phyloP scores from a whole-genome alignment of 2,329 filamentous ascomycete species.

The Exophiala sideris region DNA sequence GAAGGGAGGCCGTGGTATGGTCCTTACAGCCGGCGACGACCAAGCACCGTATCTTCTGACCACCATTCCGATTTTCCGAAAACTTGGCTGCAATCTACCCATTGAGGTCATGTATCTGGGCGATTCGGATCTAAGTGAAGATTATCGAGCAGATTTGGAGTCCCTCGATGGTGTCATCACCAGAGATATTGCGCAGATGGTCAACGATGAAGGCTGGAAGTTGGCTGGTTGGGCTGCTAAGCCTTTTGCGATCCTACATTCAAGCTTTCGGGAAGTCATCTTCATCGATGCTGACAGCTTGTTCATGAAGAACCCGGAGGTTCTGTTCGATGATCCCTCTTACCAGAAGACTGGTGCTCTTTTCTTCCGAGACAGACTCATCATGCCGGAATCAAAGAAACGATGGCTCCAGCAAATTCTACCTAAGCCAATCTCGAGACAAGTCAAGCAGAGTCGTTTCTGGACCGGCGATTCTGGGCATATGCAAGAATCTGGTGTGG shows the following conservation, averaged over 20 bases:
- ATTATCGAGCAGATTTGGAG: constrained; percentile 42
- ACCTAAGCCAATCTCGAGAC: constrained; percentile 42
- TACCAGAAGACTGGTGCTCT: constrained; percentile 44
- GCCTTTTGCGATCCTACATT: constrained; percentile 46
- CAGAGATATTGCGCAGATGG: constrained; percentile 44
- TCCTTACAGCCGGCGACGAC: constrained; percentile 44
- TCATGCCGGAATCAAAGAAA: constrained; percentile 38
- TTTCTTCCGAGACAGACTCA: constrained; percentile 47
- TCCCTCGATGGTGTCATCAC: constrained; percentile 43
- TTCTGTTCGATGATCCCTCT: constrained; percentile 43
- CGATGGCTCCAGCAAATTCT: constrained; percentile 43
- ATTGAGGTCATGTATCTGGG: constrained; percentile 36
- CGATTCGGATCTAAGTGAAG: constrained; percentile 43
- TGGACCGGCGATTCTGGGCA: constrained; percentile 29
- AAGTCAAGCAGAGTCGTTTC: constrained; percentile 35
- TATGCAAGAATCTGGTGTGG: constrained; percentile 45
- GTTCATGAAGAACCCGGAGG: constrained; percentile 43
- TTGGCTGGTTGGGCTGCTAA: constrained; percentile 48
- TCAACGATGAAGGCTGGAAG: constrained; percentile 44
- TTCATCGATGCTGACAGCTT: constrained; percentile 48
- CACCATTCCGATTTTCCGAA: constrained; percentile 35
- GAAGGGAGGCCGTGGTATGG: constrained; percentile 43
- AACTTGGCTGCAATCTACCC: constrained; percentile 28
- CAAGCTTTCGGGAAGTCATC: constrained; percentile 47
- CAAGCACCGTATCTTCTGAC: constrained; percentile 45